Evolutionary conservation across 202 grass and related monocot genomes (phyloP).

Genomic region (Cymbopogon flexuosus): DNA sequence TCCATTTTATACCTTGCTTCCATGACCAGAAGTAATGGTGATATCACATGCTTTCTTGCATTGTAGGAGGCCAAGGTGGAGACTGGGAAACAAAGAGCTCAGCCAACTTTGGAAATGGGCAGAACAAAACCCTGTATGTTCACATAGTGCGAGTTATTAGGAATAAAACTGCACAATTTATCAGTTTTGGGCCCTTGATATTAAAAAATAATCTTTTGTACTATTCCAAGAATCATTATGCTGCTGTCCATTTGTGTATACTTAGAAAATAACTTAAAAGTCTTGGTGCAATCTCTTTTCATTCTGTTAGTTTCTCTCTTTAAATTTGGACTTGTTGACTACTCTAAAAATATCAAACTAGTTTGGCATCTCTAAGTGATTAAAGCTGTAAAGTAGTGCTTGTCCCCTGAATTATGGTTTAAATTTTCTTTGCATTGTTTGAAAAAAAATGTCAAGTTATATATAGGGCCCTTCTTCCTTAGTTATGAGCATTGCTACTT

Average conservation of each 20-base stretch:
- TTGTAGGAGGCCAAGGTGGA: conserved; percentile 80
- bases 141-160: conserved; percentile 1
- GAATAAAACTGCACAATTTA: conserved; percentile 1
- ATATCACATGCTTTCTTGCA: conserved; percentile 18
- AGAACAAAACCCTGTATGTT: conserved; percentile 91
- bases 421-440: not conserved
- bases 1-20: not conserved
- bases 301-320: not conserved
- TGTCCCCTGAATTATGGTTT: not conserved
- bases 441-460: not conserved
- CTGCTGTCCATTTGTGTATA: not conserved
- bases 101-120: conserved; percentile 97
- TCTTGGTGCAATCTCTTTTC: not conserved
- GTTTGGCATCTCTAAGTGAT: not conserved
- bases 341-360: not conserved
- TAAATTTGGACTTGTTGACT: not conserved
- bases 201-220: not conserved
- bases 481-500: not conserved
- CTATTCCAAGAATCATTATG: not conserved
- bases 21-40: not conserved
- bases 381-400: not conserved
- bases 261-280: not conserved
- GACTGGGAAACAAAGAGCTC: conserved; percentile 91
- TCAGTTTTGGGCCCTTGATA: not conserved
- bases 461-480: not conserved